Percentiles rank a stretch among this genome's conserved stretches.
phyloP scores from a whole-genome alignment of 805 yeast genomes.

The Candida glaebosa region DNA sequence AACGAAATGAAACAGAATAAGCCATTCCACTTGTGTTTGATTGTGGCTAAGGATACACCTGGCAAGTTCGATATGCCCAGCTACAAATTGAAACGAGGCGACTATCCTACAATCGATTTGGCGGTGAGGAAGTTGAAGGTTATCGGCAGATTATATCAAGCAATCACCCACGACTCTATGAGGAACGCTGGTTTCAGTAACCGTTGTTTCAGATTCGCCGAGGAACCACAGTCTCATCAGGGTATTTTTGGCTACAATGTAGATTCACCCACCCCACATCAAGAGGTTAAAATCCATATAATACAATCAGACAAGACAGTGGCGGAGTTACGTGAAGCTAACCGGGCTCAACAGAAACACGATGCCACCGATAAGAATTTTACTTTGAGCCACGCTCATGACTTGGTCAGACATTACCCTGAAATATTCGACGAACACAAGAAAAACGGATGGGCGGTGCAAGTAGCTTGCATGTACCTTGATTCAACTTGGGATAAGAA shows the following conservation, averaged over 20 bases:
- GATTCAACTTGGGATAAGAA: conserved; percentile 81
- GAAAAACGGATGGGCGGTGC: conserved; percentile 54
- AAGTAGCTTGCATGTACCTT: conserved; percentile 80
- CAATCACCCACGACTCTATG: conserved; percentile 91
- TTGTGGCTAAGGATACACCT: conserved; percentile 75
- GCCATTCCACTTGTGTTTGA: conserved; percentile 76
- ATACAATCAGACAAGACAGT: conserved; percentile 63
- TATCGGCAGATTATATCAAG: conserved; percentile 86
- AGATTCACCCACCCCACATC: conserved; percentile 53
- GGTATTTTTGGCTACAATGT: conserved; percentile 31
- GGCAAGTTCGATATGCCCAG: conserved; percentile 67
- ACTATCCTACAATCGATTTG: conserved; percentile 62
- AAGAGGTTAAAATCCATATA: conserved; percentile 74
- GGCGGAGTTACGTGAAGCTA: conserved; percentile 69
- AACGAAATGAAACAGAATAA: conserved; percentile 60
- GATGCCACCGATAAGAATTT: conserved; percentile 73
- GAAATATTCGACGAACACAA: conserved; percentile 30
- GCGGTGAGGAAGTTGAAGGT: conserved; percentile 74
- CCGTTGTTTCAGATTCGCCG: conserved; percentile 71
- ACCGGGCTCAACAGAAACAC: conserved; percentile 82
- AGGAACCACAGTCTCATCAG: conserved; percentile 37
- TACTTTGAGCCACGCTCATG: conserved; percentile 72
- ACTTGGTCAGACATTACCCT: conserved; percentile 50
- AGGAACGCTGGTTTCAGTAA: conserved; percentile 70
- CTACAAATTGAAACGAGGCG: conserved; percentile 43